Base-by-base conservation (phyloP, 495 filamentous ascomycete species). In the Penicillium fimorum region DNA sequence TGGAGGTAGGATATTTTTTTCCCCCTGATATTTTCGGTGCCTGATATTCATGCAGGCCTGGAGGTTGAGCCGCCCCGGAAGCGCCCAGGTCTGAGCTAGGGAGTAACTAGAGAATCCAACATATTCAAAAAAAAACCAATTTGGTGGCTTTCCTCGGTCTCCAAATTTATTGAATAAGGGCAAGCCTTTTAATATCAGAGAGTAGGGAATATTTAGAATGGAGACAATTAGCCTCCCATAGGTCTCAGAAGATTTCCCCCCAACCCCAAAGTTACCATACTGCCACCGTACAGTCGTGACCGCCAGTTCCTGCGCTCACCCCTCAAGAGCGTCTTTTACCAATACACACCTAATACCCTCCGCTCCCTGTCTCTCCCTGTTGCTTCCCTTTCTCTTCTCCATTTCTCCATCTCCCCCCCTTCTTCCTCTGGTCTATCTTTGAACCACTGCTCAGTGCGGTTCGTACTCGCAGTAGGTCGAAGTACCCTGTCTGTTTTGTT, bases 301-400 rank as follows among this genome's bases (percentile, higher is more conserved):
- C 56, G 49, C 50, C 48, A 37, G 55, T 56, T 33, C 55, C 46
- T 41, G 47, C 38, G 25, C 38, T 17, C 52, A 18, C 45, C 18
- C 30, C 35, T 29, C 27, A 10, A 43, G 46, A 22, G 25, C 22
- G 35, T 22, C 24, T 27, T 41, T 51, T 40, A 12, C 56, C 56
- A 66, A 68, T 68, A 68, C 66, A 56, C 41, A 15, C 41, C 43
- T 53, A 63, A 66, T 66, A 68, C 66, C 22, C 55, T 63, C 60
- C 60, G 35, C 35, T 38, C 35, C 35, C 15, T 38, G 35, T 38
- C 35, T 38, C 62, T 63, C 56, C 41, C 64, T 59, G 55, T 54
- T 63, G 54, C 54, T 55, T 63, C 58, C 58, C 61, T 63, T 59
- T 52, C 43, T 61, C 48, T 58, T 32, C 46, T 50, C 46, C 40